Evolutionary conservation across 345 rosid species (phyloP).

Genomic region (Carallia brachiata): DNA sequence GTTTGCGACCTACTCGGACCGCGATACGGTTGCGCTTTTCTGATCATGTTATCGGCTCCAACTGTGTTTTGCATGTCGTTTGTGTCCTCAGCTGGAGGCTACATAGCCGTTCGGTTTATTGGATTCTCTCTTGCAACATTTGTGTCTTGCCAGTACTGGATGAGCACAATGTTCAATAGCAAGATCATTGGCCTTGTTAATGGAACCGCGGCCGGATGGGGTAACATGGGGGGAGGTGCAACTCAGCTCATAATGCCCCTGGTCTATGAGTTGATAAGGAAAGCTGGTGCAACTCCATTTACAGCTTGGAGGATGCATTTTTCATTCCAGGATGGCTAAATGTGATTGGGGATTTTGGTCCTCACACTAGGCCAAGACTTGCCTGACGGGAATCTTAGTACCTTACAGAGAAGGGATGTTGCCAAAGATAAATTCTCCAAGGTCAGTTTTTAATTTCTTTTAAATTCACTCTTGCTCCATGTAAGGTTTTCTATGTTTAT

Average conservation of each 20-base stretch:
- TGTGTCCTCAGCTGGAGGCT: slow-evolving; percentile 58
- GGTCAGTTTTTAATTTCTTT: slow-evolving; percentile 33
- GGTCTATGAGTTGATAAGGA: slow-evolving; percentile 59
- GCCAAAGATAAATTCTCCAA: slow-evolving; percentile 72
- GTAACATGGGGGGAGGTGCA: slow-evolving; percentile 91
- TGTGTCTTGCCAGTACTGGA: slow-evolving; percentile 94
- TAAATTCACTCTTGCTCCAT: background rate
- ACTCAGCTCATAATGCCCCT: slow-evolving; percentile 86
- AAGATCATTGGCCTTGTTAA: slow-evolving; percentile 81
- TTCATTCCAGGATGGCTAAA: slow-evolving; percentile 73
- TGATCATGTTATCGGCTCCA: slow-evolving; percentile 79
- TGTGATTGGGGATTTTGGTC: slow-evolving; percentile 69
- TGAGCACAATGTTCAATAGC: slow-evolving; percentile 94
- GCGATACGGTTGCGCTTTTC: slow-evolving; percentile 79
- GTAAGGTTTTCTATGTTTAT: background rate
- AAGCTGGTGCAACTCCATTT: slow-evolving; percentile 61
- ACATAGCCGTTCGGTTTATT: slow-evolving; percentile 68
- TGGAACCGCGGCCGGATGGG: slow-evolving; percentile 98
- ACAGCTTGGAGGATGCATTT: slow-evolving; percentile 90
- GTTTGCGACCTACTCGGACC: slow-evolving; percentile 82
- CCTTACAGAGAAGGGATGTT: slow-evolving; percentile 72
- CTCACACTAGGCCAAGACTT: slow-evolving; percentile 82
- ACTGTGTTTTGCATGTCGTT: slow-evolving; percentile 86
- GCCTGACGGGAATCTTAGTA: slow-evolving; percentile 79
- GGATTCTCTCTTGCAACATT: slow-evolving; percentile 92